Conservation (phyloP, 2,329 filamentous ascomycete species). For the Lachnellula cervina region DNA sequence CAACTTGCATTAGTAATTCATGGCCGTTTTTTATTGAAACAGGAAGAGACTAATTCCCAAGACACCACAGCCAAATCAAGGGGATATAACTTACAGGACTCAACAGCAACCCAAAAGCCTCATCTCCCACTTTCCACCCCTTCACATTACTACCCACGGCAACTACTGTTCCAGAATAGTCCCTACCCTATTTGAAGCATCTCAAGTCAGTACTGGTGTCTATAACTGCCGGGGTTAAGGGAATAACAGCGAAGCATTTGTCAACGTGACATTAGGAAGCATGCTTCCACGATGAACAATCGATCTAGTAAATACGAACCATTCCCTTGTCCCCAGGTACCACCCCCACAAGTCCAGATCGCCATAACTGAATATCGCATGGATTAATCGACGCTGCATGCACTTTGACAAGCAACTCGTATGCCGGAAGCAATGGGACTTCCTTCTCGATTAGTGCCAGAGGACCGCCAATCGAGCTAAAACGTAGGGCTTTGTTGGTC, state of each 20-base stretch:
- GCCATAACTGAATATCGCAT: conserved; percentile 28
- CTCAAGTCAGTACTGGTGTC: not conserved
- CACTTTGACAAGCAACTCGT: conserved; percentile 26
- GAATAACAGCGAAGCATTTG: not conserved
- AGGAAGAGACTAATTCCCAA: not conserved
- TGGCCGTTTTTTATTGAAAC: not conserved
- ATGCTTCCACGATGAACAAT: not conserved
- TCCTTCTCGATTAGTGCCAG: conserved; percentile 21
- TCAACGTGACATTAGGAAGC: not conserved
- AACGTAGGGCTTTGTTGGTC: conserved; percentile 19
- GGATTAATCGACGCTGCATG: conserved; percentile 30
- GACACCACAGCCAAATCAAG: not conserved
- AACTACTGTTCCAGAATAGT: conserved; percentile 31
- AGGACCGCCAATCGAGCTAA: conserved; percentile 14
- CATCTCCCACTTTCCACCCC: conserved; percentile 33
- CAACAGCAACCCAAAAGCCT: conserved; percentile 33
- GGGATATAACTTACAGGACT: conserved; percentile 17
- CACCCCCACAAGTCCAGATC: conserved; percentile 20
- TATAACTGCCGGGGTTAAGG: not conserved
- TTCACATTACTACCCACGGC: conserved; percentile 31
- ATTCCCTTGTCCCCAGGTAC: conserved; percentile 29
- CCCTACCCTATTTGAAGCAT: conserved; percentile 16
- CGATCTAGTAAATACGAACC: not conserved
- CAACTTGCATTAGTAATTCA: not conserved
- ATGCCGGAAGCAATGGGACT: conserved; percentile 18